These are phyloP conservation scores for Fusarium sp. DNA, from an alignment of 2,329 filamentous ascomycete genomes.

Conservation along the genomic window DNA sequence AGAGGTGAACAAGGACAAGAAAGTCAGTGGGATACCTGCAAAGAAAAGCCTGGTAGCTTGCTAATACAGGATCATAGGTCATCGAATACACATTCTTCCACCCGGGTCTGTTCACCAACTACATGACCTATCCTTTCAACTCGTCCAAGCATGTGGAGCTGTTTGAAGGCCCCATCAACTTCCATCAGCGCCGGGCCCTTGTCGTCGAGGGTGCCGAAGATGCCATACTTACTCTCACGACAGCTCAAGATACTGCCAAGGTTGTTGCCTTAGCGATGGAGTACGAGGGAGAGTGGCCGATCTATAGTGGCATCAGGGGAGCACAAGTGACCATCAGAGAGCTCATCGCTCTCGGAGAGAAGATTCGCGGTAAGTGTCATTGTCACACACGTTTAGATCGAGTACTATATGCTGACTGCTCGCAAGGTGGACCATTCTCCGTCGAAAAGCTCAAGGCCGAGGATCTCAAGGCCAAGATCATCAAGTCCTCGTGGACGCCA, in stretches of 20 bases:
- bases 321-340: constrained; percentile 54
- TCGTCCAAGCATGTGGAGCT: constrained; percentile 61
- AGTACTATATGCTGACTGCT: not conserved
- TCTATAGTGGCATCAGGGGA: constrained; percentile 59
- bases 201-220: constrained; percentile 60
- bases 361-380: constrained; percentile 48
- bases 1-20: constrained; percentile 64
- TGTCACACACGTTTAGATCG: fast-evolving
- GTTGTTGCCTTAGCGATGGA: constrained; percentile 60
- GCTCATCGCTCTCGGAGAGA: constrained; percentile 58
- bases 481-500: constrained; percentile 48
- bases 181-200: constrained; percentile 60
- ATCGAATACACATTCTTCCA: constrained; percentile 72
- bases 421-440: constrained; percentile 39
- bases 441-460: constrained; percentile 34
- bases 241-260: constrained; percentile 59
- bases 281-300: constrained; percentile 61
- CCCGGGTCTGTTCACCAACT: constrained; percentile 69
- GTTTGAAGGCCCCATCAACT: constrained; percentile 58
- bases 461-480: constrained; percentile 38
- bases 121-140: constrained; percentile 66
- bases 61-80: constrained; percentile 53
- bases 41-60: fast-evolving
- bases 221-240: constrained; percentile 61
- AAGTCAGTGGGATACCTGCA: constrained; percentile 47